Evolutionary conservation across 2,329 filamentous ascomycete genomes (phyloP).

Genomic region (Ascochyta rabiei): DNA sequence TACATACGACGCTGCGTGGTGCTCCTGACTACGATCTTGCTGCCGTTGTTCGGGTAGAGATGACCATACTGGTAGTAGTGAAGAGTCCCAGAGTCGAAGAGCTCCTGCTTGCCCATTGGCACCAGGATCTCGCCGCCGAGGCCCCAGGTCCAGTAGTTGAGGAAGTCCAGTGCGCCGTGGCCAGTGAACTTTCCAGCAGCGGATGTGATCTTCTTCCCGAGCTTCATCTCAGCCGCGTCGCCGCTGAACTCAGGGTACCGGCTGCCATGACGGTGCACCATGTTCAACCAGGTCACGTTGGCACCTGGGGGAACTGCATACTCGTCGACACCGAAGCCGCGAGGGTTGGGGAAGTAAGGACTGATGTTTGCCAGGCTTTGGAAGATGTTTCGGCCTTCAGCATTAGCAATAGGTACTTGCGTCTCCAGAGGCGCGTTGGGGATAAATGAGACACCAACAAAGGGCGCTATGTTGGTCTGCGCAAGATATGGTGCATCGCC

Average conservation of each 20-base stretch:
- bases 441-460: constrained; percentile 65
- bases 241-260: constrained; percentile 70
- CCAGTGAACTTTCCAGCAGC: constrained; percentile 61
- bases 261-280: constrained; percentile 75
- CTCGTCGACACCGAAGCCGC: constrained; percentile 75
- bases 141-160: constrained; percentile 71
- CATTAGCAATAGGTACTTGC: constrained; percentile 66
- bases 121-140: constrained; percentile 75
- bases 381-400: constrained; percentile 69
- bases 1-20: constrained; percentile 80
- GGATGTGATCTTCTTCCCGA: constrained; percentile 61
- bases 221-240: constrained; percentile 62
- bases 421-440: constrained; percentile 75
- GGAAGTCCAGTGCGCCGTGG: constrained; percentile 66
- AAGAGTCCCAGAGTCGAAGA: constrained; percentile 72
- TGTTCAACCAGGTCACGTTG: constrained; percentile 72
- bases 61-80: constrained; percentile 76
- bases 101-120: constrained; percentile 73
- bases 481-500: constrained; percentile 73
- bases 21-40: constrained; percentile 74
- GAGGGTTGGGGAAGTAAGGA: constrained; percentile 71
- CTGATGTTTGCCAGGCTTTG: constrained; percentile 71
- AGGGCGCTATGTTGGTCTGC: constrained; percentile 71
- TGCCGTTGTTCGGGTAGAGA: constrained; percentile 70
- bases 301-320: constrained; percentile 70